phyloP scores from a whole-genome alignment of 164 flowering plant species.

The Vitis amurensis region DNA sequence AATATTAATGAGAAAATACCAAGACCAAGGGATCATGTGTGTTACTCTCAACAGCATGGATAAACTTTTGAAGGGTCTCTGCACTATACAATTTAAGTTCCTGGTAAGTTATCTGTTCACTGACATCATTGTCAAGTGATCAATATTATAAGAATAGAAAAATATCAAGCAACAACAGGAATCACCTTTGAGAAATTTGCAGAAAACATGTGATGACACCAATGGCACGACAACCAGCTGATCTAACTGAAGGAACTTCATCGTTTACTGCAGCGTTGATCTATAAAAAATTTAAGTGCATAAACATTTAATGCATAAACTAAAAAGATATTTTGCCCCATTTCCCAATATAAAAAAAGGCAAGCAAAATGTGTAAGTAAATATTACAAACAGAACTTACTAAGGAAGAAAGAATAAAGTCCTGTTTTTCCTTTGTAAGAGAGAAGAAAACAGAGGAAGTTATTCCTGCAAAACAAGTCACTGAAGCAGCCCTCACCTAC shows the following conservation, averaged over 20 bases:
- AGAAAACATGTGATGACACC: slow-evolving; percentile 87
- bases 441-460: slow-evolving; percentile 74
- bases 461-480: slow-evolving; percentile 94
- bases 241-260: slow-evolving; percentile 76
- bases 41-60: slow-evolving; percentile 61
- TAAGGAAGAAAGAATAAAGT: slow-evolving; percentile 50
- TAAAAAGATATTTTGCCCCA: background rate
- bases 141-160: background rate
- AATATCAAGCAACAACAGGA: background rate
- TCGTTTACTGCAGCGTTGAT: slow-evolving; percentile 59
- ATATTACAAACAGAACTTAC: slow-evolving; percentile 41
- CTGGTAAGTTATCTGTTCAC: slow-evolving; percentile 5
- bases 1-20: slow-evolving; percentile 34
- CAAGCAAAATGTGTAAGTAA: background rate
- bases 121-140: background rate
- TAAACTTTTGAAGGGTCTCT: slow-evolving; percentile 62
- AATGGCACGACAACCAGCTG: slow-evolving; percentile 96
- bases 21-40: slow-evolving; percentile 52
- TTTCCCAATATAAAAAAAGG: background rate
- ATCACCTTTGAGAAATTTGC: slow-evolving; percentile 62
- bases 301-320: background rate
- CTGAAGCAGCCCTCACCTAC: slow-evolving; percentile 87
- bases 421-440: slow-evolving; percentile 62
- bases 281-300: slow-evolving; percentile 31
- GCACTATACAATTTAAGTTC: slow-evolving; percentile 43